Evolutionary conservation across 1,284 basidiomycete species (phyloP).

Genomic region (Ceratobasidium theobromae): DNA sequence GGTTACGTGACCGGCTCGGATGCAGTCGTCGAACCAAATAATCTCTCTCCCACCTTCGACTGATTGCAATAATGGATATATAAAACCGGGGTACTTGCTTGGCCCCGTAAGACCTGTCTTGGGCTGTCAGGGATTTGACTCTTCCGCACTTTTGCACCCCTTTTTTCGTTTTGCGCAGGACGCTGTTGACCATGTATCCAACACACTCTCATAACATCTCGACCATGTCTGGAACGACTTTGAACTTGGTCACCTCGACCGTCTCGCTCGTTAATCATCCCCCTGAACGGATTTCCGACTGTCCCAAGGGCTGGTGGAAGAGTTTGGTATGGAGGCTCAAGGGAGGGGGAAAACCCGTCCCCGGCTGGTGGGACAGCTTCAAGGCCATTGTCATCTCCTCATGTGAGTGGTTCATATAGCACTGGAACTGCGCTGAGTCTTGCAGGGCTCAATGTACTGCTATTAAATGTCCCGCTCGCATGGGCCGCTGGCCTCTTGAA

Average conservation of each 20-base stretch:
- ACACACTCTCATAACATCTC: not conserved
- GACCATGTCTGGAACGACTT: not conserved
- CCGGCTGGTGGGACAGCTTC: constrained; percentile 7
- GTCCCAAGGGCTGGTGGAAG: constrained; percentile 9
- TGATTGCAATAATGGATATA: too few species aligned
- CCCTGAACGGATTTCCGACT: not conserved
- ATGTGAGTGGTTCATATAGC: not conserved
- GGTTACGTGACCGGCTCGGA: not conserved
- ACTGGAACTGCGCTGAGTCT: not conserved
- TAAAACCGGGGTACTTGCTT: too few species aligned
- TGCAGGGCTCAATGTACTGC: constrained; percentile 25
- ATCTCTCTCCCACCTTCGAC: too few species aligned
- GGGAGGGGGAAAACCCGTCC: constrained; percentile 1
- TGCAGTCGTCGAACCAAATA: not conserved
- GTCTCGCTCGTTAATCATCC: not conserved
- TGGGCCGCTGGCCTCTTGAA: constrained; percentile 28
- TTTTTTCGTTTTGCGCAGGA: constrained; percentile 1
- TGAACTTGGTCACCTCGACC: not conserved
- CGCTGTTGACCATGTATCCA: not conserved
- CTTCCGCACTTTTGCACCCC: not conserved
- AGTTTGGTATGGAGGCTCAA: constrained; percentile 9
- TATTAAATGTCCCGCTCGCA: constrained; percentile 21
- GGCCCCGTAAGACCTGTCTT: too few species aligned
- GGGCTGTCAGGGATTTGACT: not conserved
- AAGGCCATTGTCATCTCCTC: constrained; percentile 2